Conservation (phyloP, 2,329 filamentous ascomycete species). For the Penicillium sp. region DNA sequence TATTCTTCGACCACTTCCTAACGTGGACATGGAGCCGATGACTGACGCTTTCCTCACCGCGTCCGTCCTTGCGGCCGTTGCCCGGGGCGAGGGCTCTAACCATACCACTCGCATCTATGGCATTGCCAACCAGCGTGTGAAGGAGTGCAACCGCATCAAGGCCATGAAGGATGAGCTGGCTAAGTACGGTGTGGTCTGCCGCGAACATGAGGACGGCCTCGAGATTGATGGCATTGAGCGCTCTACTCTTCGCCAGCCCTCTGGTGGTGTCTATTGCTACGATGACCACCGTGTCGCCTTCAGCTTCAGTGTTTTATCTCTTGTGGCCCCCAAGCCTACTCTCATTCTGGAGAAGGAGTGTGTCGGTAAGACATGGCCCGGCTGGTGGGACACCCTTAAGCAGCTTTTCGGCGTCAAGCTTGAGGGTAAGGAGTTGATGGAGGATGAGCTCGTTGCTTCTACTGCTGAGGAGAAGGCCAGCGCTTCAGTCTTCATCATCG, state of each 20-base stretch:
- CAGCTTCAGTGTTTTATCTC: constrained; percentile 88
- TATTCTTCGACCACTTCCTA: constrained; percentile 65
- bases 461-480: constrained; percentile 37
- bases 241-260: constrained; percentile 50
- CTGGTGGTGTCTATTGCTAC: constrained; percentile 78
- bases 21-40: constrained; percentile 98
- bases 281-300: constrained; percentile 97
- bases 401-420: constrained; percentile 70
- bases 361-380: constrained; percentile 95
- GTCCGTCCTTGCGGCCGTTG: constrained; percentile 85
- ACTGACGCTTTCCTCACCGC: constrained; percentile 97
- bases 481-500: constrained; percentile 85
- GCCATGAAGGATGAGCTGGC: constrained; percentile 93
- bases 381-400: constrained; percentile 90
- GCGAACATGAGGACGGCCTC: constrained; percentile 92
- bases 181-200: constrained; percentile 83
- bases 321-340: constrained; percentile 64
- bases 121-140: constrained; percentile 95
- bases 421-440: constrained; percentile 63
- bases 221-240: constrained; percentile 55
- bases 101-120: constrained; percentile 77
- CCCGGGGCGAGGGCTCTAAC: constrained; percentile 59
- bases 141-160: constrained; percentile 93
- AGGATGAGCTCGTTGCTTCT: constrained; percentile 34
- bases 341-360: constrained; percentile 86